Evolutionary conservation across 2,329 filamentous ascomycete genomes (phyloP), one percentile per base, ranked within the genome.

Genomic region (Elsinoe necatrix): DNA sequence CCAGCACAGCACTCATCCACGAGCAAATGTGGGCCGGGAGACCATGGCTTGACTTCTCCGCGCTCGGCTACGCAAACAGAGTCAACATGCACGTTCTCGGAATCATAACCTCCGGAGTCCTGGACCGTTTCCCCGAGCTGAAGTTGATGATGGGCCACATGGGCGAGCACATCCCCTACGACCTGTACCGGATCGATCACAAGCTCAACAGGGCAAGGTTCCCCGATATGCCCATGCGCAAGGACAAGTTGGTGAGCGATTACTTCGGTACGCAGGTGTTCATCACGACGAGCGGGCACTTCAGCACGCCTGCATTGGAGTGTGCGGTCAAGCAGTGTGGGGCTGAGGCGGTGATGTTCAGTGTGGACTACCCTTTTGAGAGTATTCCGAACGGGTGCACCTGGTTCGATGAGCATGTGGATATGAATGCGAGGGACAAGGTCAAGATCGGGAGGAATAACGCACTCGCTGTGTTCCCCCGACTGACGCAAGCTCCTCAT

Each of bases 281-380:
- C 79, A 68, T 84, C 48, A 83, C 81, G 2, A 83, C 80, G 0
- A 77, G 75, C 58, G 80, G 80, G 0, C 75, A 78, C 59, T 83
- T 78, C 69, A 74, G 72, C 39, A 57, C 82, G 34, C 71, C 75
- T 35, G 77, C 80, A 0, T 62, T 83, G 66, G 69, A 71, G 41
- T 71, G 68, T 58, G 65, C 74, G 37, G 60, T 74, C 45, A 62
- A 60, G 52, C 68, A 66, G 29, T 68, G 65, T 18, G 65, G 62
- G 47, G 70, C 74, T 18, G 78, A 81, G 18, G 73, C 72, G 25
- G 73, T 83, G 3, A 57, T 83, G 63, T 83, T 78, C 62, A 81
- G 77, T 60, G 75, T 83, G 5, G 80, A 83, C 62, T 82, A 82
- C 62, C 81, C 80, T 0, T 83, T 82, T 56, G 72, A 71, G 55